Base-by-base conservation (phyloP, 805 yeast genomes). In the Metschnikowia rubicola region DNA sequence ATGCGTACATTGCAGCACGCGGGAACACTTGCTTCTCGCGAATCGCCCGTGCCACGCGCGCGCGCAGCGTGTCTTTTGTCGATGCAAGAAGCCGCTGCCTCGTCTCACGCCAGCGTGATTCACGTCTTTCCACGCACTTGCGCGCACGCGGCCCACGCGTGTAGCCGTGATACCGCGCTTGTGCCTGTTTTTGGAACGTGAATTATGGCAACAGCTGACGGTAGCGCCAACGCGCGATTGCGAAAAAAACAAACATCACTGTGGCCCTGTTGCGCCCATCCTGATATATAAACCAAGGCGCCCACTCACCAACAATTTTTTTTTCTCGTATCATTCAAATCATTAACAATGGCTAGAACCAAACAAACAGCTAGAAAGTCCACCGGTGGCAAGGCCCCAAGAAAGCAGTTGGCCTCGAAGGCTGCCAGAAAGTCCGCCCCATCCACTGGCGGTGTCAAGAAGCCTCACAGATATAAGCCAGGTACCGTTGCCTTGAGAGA, bases 401-500 rank as follows among this genome's bases (percentile, higher is more conserved):
- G 95, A 86, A 87, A 86, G 74, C 95, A 86, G 73, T 77, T 86
- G 64, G 95, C 95, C 56, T 86, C 95, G 52, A 86, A 86, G 78
- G 95, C 94, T 63, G 95, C 95, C 56, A 86, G 95, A 86, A 86
- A 86, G 68, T 86, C 94, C 35, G 95, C 95, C 43, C 95, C 95
- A 82, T 79, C 88, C 46, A 79, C 90, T 53, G 94, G 94, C 70
- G 95, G 95, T 84, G 94, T 87, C 63, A 86, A 86, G 83, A 86
- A 86, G 74, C 94, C 94, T 56, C 95, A 87, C 83, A 87, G 96
- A 86, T 88, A 88, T 79, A 86, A 86, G 87, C 96, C 96, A 76
- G 96, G 96, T 83, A 88, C 94, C 66, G 94, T 86, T 65, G 97
- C 97, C 54, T 80, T 89, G 71, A 85, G 96, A 78, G 98, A 92